These are phyloP conservation scores for Borovskyia barvae DNA, from an alignment of 208 protist species.

Conservation along the genomic window DNA sequence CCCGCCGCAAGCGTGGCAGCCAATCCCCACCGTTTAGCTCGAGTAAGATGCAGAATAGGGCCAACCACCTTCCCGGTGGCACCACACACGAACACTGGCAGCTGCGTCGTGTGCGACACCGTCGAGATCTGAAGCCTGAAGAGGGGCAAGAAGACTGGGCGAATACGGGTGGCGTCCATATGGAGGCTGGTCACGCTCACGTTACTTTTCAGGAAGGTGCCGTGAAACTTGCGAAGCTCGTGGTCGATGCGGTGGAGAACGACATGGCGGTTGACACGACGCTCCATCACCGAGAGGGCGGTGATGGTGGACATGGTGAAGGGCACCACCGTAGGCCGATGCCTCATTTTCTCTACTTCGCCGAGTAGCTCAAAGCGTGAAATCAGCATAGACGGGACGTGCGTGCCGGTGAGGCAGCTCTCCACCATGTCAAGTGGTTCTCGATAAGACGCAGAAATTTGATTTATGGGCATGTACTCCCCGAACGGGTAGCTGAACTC, in stretches of 20 bases:
- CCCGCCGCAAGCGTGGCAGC: slow-evolving; percentile 23
- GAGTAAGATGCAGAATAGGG: slow-evolving; percentile 63
- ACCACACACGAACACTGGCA: slow-evolving; percentile 80
- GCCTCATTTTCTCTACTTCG: slow-evolving; percentile 66
- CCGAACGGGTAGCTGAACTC: slow-evolving; percentile 88
- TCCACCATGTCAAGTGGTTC: slow-evolving; percentile 73
- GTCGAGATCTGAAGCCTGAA: slow-evolving; percentile 72
- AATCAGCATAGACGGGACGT: slow-evolving; percentile 88
- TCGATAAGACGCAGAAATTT: slow-evolving; percentile 81
- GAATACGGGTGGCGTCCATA: slow-evolving; percentile 59
- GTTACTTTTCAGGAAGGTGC: slow-evolving; percentile 78
- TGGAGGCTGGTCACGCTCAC: slow-evolving; percentile 61
- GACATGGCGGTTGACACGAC: slow-evolving; percentile 56
- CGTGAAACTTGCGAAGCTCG: slow-evolving; percentile 87
- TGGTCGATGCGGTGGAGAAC: slow-evolving; percentile 71
- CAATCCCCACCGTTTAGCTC: slow-evolving; percentile 17
- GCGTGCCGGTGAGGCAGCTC: slow-evolving; percentile 62
- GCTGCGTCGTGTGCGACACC: slow-evolving; percentile 31
- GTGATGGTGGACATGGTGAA: slow-evolving; percentile 89
- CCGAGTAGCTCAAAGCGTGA: slow-evolving; percentile 84
- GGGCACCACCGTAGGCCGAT: slow-evolving; percentile 61
- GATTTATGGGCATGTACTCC: slow-evolving; percentile 79
- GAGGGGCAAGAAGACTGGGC: slow-evolving; percentile 85
- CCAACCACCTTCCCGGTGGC: slow-evolving; percentile 85
- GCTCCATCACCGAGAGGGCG: slow-evolving; percentile 73